Evolutionary conservation across 2,329 filamentous ascomycete genomes (phyloP).

Genomic region (Penicillium glabrum): DNA sequence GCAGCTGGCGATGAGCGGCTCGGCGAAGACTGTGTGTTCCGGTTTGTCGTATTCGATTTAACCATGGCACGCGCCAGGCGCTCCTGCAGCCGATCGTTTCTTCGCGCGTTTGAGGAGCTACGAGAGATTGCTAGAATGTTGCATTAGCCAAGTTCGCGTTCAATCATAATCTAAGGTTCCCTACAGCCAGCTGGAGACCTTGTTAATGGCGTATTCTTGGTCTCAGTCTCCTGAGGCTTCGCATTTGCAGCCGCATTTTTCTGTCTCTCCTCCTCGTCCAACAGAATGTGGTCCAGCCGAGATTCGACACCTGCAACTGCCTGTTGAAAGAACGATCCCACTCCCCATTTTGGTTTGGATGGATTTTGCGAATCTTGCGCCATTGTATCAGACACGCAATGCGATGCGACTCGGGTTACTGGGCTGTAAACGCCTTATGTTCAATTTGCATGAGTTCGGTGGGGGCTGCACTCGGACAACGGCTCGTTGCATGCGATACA

Average conservation of each 20-base stretch:
- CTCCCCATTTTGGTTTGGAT: conserved; percentile 66
- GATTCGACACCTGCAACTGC: conserved; percentile 94
- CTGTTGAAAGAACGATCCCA: conserved; percentile 70
- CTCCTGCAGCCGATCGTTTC: conserved; percentile 84
- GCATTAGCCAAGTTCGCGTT: conserved; percentile 22
- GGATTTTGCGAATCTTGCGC: conserved; percentile 40
- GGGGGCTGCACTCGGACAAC: conserved; percentile 15
- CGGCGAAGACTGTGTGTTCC: conserved; percentile 49
- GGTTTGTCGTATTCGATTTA: conserved; percentile 60
- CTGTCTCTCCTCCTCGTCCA: conserved; percentile 66
- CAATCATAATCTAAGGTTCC: conserved; percentile 6
- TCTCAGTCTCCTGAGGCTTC: conserved; percentile 39
- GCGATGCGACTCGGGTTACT: conserved; percentile 14
- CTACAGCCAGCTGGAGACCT: conserved; percentile 30
- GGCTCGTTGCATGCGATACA: not conserved
- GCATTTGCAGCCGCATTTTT: conserved; percentile 20
- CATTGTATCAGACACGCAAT: conserved; percentile 23
- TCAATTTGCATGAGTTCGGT: conserved; percentile 22
- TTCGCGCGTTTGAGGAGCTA: conserved; percentile 63
- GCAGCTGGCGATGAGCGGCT: conserved; percentile 55
- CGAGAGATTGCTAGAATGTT: conserved; percentile 53
- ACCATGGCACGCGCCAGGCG: conserved; percentile 84
- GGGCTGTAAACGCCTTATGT: conserved; percentile 18
- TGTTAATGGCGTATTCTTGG: conserved; percentile 20
- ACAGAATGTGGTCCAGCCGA: conserved; percentile 84